phyloP scores from a whole-genome alignment of 495 filamentous ascomycete species.

The Penicillium desertorum region DNA sequence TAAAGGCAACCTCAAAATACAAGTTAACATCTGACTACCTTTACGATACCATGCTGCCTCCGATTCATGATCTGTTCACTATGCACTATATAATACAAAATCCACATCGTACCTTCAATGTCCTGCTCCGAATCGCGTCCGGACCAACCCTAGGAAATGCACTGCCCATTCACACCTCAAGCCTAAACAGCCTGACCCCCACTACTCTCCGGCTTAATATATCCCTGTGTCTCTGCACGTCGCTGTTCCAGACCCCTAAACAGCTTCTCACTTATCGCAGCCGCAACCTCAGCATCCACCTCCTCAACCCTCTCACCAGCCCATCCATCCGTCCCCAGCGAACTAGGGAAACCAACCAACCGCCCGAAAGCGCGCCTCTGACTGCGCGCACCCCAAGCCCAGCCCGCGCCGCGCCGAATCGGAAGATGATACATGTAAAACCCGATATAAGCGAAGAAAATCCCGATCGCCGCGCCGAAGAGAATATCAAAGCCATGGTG shows the following conservation, averaged over 20 bases:
- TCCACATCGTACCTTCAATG: neutral
- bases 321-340: slow-evolving; percentile 42
- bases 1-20: neutral
- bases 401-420: slow-evolving; percentile 57
- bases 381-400: slow-evolving; percentile 51
- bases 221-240: neutral
- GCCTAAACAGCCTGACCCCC: neutral
- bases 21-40: neutral
- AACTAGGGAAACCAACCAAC: slow-evolving; percentile 56
- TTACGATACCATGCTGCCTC: slow-evolving; percentile 7
- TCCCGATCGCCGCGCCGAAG: slow-evolving; percentile 56
- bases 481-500: slow-evolving; percentile 68
- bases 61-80: neutral
- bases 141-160: neutral
- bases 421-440: slow-evolving; percentile 71
- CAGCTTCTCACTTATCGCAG: neutral
- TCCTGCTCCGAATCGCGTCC: neutral
- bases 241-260: neutral
- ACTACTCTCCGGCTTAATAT: slow-evolving; percentile 1
- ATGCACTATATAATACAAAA: slow-evolving; percentile 4
- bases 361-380: slow-evolving; percentile 54
- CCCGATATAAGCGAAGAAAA: slow-evolving; percentile 53
- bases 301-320: slow-evolving; percentile 5
- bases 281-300: slow-evolving; percentile 17
- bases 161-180: neutral